These are phyloP conservation scores for Vachellia collinsii DNA, from an alignment of 306 rosid species.

Conservation along the genomic window DNA sequence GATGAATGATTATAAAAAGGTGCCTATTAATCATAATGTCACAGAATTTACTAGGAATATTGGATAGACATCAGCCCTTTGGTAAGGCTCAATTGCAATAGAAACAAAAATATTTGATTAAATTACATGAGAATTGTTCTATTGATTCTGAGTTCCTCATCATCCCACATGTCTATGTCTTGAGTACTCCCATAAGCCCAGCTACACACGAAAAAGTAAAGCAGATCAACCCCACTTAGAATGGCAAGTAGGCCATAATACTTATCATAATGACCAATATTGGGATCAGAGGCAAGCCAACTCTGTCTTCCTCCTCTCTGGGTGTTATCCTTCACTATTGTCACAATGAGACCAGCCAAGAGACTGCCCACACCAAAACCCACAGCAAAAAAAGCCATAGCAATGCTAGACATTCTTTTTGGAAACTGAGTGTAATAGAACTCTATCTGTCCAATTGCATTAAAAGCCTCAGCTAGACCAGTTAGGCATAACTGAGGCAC, in stretches of 20 bases:
- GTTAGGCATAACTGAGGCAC: constrained; percentile 63
- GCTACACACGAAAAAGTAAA: constrained; percentile 60
- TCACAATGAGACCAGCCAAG: constrained; percentile 52
- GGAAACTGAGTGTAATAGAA: constrained; percentile 83
- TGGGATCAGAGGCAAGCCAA: constrained; percentile 66
- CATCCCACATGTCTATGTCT: constrained; percentile 49
- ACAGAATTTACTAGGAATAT: not conserved
- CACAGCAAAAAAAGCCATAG: constrained; percentile 52
- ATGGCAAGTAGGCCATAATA: constrained; percentile 56
- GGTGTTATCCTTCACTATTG: constrained; percentile 42
- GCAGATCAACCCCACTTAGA: constrained; percentile 53
- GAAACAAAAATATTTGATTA: not conserved
- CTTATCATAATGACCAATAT: constrained; percentile 69
- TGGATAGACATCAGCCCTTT: not conserved
- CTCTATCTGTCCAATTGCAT: constrained; percentile 71
- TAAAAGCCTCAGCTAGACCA: constrained; percentile 78
- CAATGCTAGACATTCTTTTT: constrained; percentile 74
- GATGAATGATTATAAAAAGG: not conserved
- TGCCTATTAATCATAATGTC: not conserved
- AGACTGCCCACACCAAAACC: constrained; percentile 8
- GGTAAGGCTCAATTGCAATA: not conserved
- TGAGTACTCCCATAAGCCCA: constrained; percentile 59
- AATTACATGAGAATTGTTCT: not conserved
- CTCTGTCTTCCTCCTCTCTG: constrained; percentile 40
- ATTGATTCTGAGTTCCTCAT: not conserved